phyloP scores from a whole-genome alignment of 495 filamentous ascomycete species.

The Aspergillus avenaceus region DNA sequence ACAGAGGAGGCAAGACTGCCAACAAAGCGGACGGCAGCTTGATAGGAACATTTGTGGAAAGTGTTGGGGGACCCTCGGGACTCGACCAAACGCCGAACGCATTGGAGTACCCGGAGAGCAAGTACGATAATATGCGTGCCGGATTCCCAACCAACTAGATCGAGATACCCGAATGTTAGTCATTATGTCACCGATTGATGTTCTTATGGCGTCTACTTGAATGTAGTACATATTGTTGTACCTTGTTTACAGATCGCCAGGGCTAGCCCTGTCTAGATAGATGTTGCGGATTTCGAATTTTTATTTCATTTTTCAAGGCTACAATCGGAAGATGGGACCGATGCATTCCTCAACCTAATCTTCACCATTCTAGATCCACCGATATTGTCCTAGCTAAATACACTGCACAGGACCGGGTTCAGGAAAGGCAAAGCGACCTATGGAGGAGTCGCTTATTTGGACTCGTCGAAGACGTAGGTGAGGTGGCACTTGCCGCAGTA shows the following conservation, averaged over 20 bases:
- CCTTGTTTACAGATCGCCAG: neutral
- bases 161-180: neutral
- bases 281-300: constrained; percentile 7
- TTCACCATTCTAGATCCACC: constrained; percentile 15
- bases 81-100: constrained; percentile 65
- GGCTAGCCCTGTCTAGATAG: neutral
- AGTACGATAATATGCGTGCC: constrained; percentile 71
- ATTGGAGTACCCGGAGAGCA: constrained; percentile 65
- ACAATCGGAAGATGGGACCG: constrained; percentile 13
- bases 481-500: constrained; percentile 99
- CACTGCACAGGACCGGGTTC: constrained; percentile 19
- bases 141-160: constrained; percentile 31
- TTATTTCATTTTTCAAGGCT: constrained; percentile 19
- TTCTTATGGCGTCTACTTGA: neutral
- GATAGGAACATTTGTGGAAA: constrained; percentile 55
- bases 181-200: neutral
- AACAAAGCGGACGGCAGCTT: constrained; percentile 52
- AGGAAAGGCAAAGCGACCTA: constrained; percentile 17
- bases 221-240: neutral
- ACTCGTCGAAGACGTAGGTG: constrained; percentile 98
- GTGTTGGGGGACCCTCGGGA: constrained; percentile 38
- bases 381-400: constrained; percentile 13
- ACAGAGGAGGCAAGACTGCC: constrained; percentile 49
- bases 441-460: constrained; percentile 45
- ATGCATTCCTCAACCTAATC: constrained; percentile 14